Evolutionary conservation across 495 filamentous ascomycete genomes (phyloP), one percentile per base, ranked within the genome.

Genomic region (Xylaria grammica): DNA sequence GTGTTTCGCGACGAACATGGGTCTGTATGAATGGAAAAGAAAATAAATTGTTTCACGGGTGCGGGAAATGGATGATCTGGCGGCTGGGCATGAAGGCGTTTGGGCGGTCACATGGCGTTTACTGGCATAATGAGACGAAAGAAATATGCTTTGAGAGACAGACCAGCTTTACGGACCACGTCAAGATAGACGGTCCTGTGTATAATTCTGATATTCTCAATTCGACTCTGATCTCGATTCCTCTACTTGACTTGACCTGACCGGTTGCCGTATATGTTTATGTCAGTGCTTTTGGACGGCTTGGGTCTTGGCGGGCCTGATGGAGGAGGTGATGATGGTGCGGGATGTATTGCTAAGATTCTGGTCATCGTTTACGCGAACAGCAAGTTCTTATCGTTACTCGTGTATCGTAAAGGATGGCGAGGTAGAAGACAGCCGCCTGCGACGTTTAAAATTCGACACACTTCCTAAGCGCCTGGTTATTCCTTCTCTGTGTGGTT

Each of bases 21-120:
- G 26, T 62, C 38, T 62, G 60, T 62, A 62, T 45, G 36, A 62
- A n/a, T 34, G 24, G 52, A 52, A 15, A 36, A 15, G 26, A 51
- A 20, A 45, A 6, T 27, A 45, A 50, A 42, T 53, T 32, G 8
- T 26, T 45, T 54, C 5, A 17, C 17, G 4, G 17, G 38, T 6
- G 5, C 15, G 46, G 34, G 20, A 26, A 32, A 17, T 20, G 34
- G 26, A n/a, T 45, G 32, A 36, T 36, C 32, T 34, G 3, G 34
- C 17, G 9, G 36, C 17, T 17, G 22, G n/a, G 49, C 3, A 45
- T 19, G 49, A 34, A 54, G 60, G 60, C 48, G 38, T 62, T 26
- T 32, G 36, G 24, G 15, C 30, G 30, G 34, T 17, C 26, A 42
- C 17, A 55, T 4, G 58, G 58, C 45, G 58, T 60, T 40, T 36